Evolutionary conservation across 2,329 filamentous ascomycete species (phyloP), one percentile per base, ranked within the genome.

Genomic region (Colletotrichum chrysophilum): DNA sequence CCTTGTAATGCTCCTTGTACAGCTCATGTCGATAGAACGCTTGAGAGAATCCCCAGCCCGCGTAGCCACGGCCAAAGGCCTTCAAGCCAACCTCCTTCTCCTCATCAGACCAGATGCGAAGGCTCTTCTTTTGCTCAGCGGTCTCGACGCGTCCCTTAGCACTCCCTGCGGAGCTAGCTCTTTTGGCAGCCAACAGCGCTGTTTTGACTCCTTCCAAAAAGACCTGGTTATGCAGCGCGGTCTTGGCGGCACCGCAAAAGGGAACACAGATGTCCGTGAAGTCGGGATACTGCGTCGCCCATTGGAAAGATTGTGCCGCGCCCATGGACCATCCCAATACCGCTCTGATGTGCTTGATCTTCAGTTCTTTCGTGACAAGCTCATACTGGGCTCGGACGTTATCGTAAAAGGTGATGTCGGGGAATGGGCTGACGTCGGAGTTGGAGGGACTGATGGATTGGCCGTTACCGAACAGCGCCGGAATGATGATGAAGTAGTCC

Each of bases 41-140:
- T 80, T 96, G 94, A 67, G 92, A 94, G 79, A 96, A 94, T 0
- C 95, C 94, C 94, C 92, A 97, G 1, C 94, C 94, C 2, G 94
- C 94, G 83, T 97, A 97, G 0, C 92, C 94, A 60, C 94, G 88
- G 0, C 90, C 94, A 72, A 96, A 90, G 0, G 94, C 94, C 80
- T 93, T 95, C 55, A 96, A 81, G 72, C 88, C 81, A 32, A 80
- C 65, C 78, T 79, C 34, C 79, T 84, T 80, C 79, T 85, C 79
- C 86, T 78, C 86, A 83, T 85, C 92, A 5, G 81, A 80, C 84
- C 84, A 85, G 4, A 56, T 55, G 4, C 77, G 74, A 30, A 60
- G 58, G 21, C 43, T 34, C 56, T 78, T 79, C 36, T 58, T 77
- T 18, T 60, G 76, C 6, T 70, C 76, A 64, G 80, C 68, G 24